phyloP scores from a whole-genome alignment of 2,329 filamentous ascomycete species.

The Eutypa lata region DNA sequence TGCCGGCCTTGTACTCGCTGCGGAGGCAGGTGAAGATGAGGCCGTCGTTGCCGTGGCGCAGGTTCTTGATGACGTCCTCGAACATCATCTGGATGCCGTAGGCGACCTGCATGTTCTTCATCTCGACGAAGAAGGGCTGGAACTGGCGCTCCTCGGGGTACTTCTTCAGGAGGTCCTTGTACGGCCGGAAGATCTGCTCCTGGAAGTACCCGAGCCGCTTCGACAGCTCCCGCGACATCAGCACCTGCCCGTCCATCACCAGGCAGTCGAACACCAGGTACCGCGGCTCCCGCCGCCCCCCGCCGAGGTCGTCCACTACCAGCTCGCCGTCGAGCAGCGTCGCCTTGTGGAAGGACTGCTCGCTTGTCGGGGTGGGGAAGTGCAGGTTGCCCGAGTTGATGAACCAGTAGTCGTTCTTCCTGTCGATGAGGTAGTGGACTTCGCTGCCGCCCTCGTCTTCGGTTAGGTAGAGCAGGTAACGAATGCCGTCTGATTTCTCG shows the following conservation, averaged over 20 bases:
- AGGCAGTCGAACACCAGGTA: conserved; percentile 95
- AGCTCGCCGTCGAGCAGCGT: conserved; percentile 93
- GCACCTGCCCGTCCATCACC: conserved; percentile 69
- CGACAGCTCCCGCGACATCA: conserved; percentile 78
- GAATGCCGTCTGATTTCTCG: conserved; percentile 96
- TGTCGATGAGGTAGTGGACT: conserved; percentile 89
- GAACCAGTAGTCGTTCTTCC: conserved; percentile 95
- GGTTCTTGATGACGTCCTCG: conserved; percentile 73
- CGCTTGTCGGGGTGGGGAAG: conserved; percentile 70
- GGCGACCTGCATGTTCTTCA: conserved; percentile 85
- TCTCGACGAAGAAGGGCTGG: conserved; percentile 77
- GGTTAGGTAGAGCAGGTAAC: conserved; percentile 91
- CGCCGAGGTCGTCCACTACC: conserved; percentile 73
- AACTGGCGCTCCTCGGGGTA: conserved; percentile 68
- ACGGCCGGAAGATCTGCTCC: conserved; percentile 70
- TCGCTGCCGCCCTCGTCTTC: conserved; percentile 59
- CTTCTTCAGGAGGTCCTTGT: conserved; percentile 58
- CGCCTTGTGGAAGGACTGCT: conserved; percentile 67
- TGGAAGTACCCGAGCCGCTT: conserved; percentile 87
- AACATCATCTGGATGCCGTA: conserved; percentile 95
- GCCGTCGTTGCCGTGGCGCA: conserved; percentile 93
- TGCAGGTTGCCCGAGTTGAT: conserved; percentile 69
- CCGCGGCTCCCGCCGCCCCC: conserved; percentile 67
- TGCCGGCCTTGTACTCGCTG: conserved; percentile 83
- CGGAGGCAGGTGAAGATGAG: conserved; percentile 95